A percentile compares a stretch with the other conserved stretches of the same genome.
Evolutionary conservation across 345 rosid genomes (phyloP).

Genomic region (Lumnitzera racemosa): DNA sequence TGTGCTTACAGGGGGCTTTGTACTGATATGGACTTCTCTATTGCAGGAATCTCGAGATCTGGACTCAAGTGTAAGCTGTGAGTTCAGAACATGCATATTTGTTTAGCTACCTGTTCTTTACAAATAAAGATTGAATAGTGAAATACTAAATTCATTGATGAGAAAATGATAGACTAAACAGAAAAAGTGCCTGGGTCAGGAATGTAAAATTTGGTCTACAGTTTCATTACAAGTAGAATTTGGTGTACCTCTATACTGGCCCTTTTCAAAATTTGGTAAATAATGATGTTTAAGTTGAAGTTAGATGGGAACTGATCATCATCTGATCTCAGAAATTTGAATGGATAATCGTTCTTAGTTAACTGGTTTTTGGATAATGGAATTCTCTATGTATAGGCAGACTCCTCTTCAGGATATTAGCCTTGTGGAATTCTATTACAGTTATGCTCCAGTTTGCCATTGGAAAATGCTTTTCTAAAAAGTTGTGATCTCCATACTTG

Average conservation of each 20-base stretch:
- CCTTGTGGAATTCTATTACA: not conserved
- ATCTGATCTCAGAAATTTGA: too few species aligned
- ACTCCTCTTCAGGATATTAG: not conserved
- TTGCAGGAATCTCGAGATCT: constrained; percentile 7
- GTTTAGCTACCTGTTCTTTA: not conserved
- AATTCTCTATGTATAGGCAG: constrained; percentile 1
- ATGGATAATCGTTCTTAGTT: too few species aligned
- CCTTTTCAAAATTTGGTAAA: too few species aligned
- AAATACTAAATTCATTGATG: not conserved
- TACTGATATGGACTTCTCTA: not conserved
- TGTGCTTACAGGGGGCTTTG: not conserved
- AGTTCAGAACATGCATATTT: not conserved
- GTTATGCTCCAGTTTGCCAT: not conserved
- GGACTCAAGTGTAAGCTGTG: constrained; percentile 2
- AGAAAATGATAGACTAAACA: too few species aligned
- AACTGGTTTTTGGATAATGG: not conserved
- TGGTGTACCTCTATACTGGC: too few species aligned
- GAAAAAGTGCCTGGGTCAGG: too few species aligned
- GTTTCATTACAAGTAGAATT: too few species aligned
- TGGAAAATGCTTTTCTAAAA: not conserved
- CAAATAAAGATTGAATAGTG: not conserved
- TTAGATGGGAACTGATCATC: too few species aligned
- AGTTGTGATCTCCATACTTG: constrained; percentile 1
- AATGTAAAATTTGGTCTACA: too few species aligned
- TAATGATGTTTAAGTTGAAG: too few species aligned